A percentile compares a stretch with the other conserved stretches of the same genome.
Evolutionary conservation across 805 yeast species (phyloP).

Genomic region (Yamadazyma scolyti): DNA sequence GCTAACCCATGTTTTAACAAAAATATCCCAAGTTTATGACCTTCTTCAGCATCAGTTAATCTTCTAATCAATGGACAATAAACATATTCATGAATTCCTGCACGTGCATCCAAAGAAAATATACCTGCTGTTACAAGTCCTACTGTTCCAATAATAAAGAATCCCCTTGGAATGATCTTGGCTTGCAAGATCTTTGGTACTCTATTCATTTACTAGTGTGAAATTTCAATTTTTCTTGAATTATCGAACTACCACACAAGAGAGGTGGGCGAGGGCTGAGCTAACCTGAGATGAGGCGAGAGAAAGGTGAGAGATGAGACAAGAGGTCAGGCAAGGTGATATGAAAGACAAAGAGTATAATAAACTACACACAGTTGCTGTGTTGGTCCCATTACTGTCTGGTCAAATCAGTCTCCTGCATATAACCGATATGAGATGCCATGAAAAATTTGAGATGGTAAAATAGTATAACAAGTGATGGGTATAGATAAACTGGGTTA

Average conservation of each 20-base stretch:
- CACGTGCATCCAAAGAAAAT: conserved; percentile 60
- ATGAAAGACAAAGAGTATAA: too few relatives aligned
- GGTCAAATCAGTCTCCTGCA: too few relatives aligned
- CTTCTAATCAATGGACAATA: conserved; percentile 73
- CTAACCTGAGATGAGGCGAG: too few relatives aligned
- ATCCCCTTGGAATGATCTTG: conserved; percentile 1
- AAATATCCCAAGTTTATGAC: conserved; percentile 74
- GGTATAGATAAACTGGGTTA: conserved; percentile 19
- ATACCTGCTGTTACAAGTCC: conserved; percentile 1
- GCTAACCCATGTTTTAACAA: conserved; percentile 63
- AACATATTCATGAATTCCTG: conserved; percentile 77
- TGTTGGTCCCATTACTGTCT: too few relatives aligned
- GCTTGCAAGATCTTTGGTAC: conserved; percentile 1
- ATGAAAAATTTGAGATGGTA: too few relatives aligned
- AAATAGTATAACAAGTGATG: too few relatives aligned
- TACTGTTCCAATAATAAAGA: conserved; percentile 1
- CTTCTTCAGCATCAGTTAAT: conserved; percentile 77
- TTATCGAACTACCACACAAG: too few relatives aligned
- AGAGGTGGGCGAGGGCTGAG: too few relatives aligned
- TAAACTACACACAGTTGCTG: too few relatives aligned
- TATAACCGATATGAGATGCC: too few relatives aligned
- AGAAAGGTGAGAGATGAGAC: too few relatives aligned
- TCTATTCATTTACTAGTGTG: background rate
- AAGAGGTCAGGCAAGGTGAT: too few relatives aligned
- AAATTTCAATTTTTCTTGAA: background rate